These are phyloP conservation scores for Chloris gayana DNA, from an alignment of 176 grass and related monocot genomes.

Conservation along the genomic window DNA sequence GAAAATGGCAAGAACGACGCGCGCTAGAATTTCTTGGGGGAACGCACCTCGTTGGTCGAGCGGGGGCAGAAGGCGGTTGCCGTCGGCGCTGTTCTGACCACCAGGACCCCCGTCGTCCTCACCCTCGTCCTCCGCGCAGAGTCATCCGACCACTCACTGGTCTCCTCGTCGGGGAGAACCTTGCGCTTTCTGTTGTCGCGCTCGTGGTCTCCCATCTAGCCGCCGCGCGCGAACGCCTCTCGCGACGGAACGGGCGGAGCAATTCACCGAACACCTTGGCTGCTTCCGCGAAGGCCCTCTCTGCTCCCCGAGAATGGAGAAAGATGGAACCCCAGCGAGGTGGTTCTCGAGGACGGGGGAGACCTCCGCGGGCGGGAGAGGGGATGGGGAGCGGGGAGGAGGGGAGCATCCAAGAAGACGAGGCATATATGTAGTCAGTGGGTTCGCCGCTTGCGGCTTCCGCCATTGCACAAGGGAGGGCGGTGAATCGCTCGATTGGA, in stretches of 20 bases:
- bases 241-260: background rate
- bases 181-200: background rate
- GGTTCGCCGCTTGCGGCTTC: no score
- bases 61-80: background rate
- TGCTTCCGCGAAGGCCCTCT: background rate
- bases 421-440: no score
- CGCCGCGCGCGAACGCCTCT: no score
- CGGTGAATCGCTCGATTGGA: no score
- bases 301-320: no score
- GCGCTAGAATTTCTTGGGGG: background rate
- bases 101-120: background rate
- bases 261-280: background rate
- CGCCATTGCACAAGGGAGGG: no score
- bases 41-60: background rate
- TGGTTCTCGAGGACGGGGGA: no score
- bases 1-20: background rate
- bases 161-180: background rate
- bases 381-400: no score
- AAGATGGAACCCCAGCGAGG: no score
- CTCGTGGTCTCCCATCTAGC: background rate
- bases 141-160: background rate
- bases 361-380: no score
- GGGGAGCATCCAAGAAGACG: no score
- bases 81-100: background rate
- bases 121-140: background rate